Base-by-base conservation (phyloP, 1,284 basidiomycete species). In the Austroboletus novae-zelandiae region DNA sequence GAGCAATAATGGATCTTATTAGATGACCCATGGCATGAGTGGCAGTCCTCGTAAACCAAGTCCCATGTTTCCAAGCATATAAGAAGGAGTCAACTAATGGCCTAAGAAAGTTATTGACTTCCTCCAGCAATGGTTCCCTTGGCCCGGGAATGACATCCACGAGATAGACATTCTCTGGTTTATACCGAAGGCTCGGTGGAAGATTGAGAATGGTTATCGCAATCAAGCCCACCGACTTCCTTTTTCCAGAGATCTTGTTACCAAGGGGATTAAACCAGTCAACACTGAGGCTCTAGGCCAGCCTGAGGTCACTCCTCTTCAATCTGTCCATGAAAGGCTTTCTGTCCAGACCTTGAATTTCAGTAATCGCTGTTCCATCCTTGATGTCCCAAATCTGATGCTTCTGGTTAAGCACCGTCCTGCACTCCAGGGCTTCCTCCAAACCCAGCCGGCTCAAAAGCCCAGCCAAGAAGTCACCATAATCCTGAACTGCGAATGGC, bases 221-320 rank as follows among this genome's bases (percentile, higher is more conserved):
- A 1, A 77, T 69, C 1, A 60, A 57, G 0, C 72, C 70, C 27
- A 68, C 46, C 5, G 69, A 72, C 1, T 51, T 48, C 5, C 58
- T 59, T 39, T 69, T 68, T 3, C 70, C 65, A 17, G 62, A 51
- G 17, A 37, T 47, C 43, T 65, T 70, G 43, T 65, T 71, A 0
- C 52, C 44, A 0, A 56, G 57, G 0, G 72, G 71, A 48, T 75
- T 75, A 58, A 77, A 76, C 47, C 62, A 71, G 46, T 77, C 69
- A 4, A 71, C 40, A 32, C 54, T 61, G 2, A 76, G 57, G 25
- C 57, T n/a, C n/a, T n/a, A n/a, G n/a, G n/a, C n/a, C n/a, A n/a
- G n/a, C n/a, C n/a, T n/a, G n/a, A n/a, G n/a, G 18, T 54, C 52
- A 25, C 47, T 48, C 30, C 52, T 41, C 41, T 64, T 36, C 51